These are phyloP conservation scores for Paratinospora sagittata DNA, from an alignment of 164 flowering plant species.

Conservation along the genomic window DNA sequence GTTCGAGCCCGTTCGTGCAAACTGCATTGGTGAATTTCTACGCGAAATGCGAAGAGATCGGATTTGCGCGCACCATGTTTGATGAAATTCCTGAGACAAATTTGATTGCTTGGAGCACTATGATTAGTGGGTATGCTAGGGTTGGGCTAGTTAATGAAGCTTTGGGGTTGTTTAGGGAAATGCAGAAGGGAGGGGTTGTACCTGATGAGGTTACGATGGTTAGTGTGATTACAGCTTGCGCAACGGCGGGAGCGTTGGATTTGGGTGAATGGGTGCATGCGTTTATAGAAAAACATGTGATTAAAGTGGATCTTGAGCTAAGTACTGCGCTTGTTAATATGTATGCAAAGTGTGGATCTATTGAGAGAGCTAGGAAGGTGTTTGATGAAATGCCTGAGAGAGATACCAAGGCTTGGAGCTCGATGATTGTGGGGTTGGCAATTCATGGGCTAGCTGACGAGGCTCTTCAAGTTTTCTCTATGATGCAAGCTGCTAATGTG, in stretches of 20 bases:
- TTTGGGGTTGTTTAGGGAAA: slow-evolving; percentile 37
- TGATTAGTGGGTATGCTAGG: slow-evolving; percentile 42
- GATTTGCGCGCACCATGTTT: slow-evolving; percentile 27
- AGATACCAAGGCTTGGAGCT: slow-evolving; percentile 44
- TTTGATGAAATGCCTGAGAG: slow-evolving; percentile 35
- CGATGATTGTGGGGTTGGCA: slow-evolving; percentile 45
- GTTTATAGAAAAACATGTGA: slow-evolving; percentile 25
- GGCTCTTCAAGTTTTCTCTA: slow-evolving; percentile 27
- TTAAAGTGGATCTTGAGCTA: slow-evolving; percentile 35
- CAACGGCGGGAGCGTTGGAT: slow-evolving; percentile 39
- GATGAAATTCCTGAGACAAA: slow-evolving; percentile 45
- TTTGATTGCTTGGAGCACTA: slow-evolving; percentile 38
- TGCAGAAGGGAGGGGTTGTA: slow-evolving; percentile 30
- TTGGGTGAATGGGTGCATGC: slow-evolving; percentile 44
- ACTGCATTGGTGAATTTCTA: slow-evolving; percentile 37
- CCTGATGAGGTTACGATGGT: slow-evolving; percentile 49
- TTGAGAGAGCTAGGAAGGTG: slow-evolving; percentile 31
- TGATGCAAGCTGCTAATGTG: slow-evolving; percentile 39
- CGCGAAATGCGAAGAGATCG: slow-evolving; percentile 35
- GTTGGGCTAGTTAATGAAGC: slow-evolving; percentile 36
- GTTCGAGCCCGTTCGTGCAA: slow-evolving; percentile 33
- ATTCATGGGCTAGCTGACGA: slow-evolving; percentile 43
- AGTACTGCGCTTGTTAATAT: slow-evolving; percentile 44
- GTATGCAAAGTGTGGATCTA: slow-evolving; percentile 46
- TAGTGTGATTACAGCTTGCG: slow-evolving; percentile 44